These are phyloP conservation scores for Mollisiaceae sp. DNA, from an alignment of 2,329 filamentous ascomycete species.

Conservation along the genomic window DNA sequence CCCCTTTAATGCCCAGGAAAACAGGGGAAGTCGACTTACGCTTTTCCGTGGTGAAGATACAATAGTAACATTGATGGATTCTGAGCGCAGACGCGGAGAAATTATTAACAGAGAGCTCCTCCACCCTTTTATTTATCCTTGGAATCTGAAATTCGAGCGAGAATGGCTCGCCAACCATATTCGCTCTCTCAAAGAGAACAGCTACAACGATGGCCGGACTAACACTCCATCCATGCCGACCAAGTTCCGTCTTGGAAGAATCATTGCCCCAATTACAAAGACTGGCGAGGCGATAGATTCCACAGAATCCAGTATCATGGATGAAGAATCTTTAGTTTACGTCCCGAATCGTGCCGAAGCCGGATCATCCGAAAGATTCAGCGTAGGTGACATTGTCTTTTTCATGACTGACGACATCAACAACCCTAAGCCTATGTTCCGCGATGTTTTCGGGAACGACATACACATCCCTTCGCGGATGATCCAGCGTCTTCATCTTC, in stretches of 20 bases:
- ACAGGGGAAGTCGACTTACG: neutral
- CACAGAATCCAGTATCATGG: neutral
- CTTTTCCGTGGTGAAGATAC: neutral
- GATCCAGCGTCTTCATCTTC: constrained; percentile 3
- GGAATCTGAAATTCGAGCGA: neutral
- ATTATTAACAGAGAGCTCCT: neutral
- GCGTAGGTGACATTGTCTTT: neutral
- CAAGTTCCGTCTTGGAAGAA: constrained; percentile 1
- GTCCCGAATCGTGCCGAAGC: neutral
- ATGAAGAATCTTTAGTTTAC: neutral
- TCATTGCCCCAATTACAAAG: neutral
- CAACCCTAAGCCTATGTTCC: neutral
- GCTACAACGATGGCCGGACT: neutral
- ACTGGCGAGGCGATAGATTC: neutral
- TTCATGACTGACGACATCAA: neutral
- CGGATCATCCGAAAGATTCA: neutral
- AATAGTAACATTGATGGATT: neutral
- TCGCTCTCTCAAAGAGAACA: neutral
- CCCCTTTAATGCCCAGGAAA: neutral
- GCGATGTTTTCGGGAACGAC: neutral
- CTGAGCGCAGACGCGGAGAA: neutral
- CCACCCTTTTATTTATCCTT: neutral
- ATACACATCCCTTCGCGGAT: neutral
- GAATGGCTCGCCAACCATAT: constrained; percentile 1
- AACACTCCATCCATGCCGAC: neutral